Percentiles rank a stretch among this genome's conserved stretches.
Conservation (phyloP, 2,329 filamentous ascomycete species). For the Paradendryphiella salina region DNA sequence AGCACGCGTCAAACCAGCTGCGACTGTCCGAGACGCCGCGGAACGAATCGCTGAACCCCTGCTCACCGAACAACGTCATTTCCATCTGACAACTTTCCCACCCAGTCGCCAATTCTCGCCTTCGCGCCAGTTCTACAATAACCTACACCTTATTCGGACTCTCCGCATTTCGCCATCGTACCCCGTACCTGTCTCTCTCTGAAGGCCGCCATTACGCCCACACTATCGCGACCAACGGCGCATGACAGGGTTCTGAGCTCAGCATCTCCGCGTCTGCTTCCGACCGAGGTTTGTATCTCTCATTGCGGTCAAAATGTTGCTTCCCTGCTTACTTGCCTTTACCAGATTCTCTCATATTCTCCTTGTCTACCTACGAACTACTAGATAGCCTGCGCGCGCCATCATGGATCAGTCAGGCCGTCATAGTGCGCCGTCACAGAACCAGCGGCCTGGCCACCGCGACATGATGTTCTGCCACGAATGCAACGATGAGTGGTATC, state of each 20-base stretch:
- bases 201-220: slow-evolving; percentile 22
- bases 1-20: background rate
- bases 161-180: slow-evolving; percentile 1
- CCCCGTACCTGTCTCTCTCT: slow-evolving; percentile 16
- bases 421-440: slow-evolving; percentile 22
- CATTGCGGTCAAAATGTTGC: background rate
- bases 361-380: slow-evolving; percentile 5
- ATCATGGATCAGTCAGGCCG: slow-evolving; percentile 31
- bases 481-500: slow-evolving; percentile 80
- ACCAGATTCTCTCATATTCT: slow-evolving; percentile 3
- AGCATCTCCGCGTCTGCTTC: slow-evolving; percentile 18
- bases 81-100: slow-evolving; percentile 14
- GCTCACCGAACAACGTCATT: slow-evolving; percentile 37
- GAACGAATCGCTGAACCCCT: slow-evolving; percentile 28
- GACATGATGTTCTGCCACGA: slow-evolving; percentile 86
- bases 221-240: slow-evolving; percentile 23
- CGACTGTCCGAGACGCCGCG: slow-evolving; percentile 6
- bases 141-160: background rate
- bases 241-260: slow-evolving; percentile 28
- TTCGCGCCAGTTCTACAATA: slow-evolving; percentile 2
- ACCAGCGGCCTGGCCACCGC: slow-evolving; percentile 33
- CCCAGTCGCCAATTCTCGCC: slow-evolving; percentile 6
- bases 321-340: slow-evolving; percentile 6
- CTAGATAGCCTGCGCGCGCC: slow-evolving; percentile 5
- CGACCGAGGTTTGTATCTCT: slow-evolving; percentile 23